Evolutionary conservation across 257 asterid species (phyloP), one percentile per base, ranked within the genome.

Genomic region (Phtheirospermum japonicum): DNA sequence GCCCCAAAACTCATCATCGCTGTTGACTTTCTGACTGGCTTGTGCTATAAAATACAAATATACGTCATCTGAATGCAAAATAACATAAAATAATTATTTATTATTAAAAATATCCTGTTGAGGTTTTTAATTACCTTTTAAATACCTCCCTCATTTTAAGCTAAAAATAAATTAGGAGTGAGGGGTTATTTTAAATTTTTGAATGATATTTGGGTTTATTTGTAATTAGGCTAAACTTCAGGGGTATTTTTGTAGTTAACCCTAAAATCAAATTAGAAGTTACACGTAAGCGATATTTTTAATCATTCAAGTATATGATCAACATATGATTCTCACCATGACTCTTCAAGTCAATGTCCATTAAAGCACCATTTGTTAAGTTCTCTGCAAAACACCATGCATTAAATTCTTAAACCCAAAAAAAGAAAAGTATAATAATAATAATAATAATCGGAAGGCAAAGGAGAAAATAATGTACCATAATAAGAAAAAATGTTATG

Each of bases 401-500:
- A 61, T 58, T 37, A 65, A 66, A 54, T 43, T 54, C 43, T 46
- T 69, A 55, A 76, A n/a, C n/a, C 40, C 49, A 49, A 54, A 65
- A 51, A 51, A 28, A 55, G n/a, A n/a, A n/a, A n/a, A n/a, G n/a
- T n/a, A n/a, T n/a, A n/a, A n/a, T n/a, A 23, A 14, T 23, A 52
- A 52, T 23, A 30, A 20, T 23, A 49, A 42, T 17, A 12, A 12
- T 7, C n/a, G 0, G 2, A 46, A 28, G 5, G 0, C 8, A 7
- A 16, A 3, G 18, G 18, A 1, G 26, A 60, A 33, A 62, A 39
- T 60, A 34, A 59, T 36, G 17, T 76, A 90, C 97, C 95, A 66
- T 78, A 77, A 66, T 79, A 85, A 10, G 96, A 79, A 59, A 90
- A 85, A 36, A 90, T 75, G 71, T 76, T 83, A 76, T 90, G 97